Evolutionary conservation across 2,329 filamentous ascomycete species (phyloP), one percentile per base, ranked within the genome.

Genomic region (Leptographium procerum): DNA sequence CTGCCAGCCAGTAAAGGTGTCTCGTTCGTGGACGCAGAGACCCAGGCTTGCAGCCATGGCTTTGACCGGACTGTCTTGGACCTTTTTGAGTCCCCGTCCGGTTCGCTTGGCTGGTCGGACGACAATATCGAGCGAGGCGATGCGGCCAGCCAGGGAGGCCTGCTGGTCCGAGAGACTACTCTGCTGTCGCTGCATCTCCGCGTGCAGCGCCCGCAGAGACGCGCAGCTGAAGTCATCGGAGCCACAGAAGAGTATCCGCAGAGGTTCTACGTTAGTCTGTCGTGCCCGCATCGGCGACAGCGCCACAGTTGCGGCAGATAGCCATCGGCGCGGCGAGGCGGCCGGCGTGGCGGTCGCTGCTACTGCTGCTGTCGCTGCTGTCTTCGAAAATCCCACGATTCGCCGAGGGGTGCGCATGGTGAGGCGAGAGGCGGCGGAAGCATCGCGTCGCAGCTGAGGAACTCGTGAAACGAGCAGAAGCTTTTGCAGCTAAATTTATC

Each of bases 221-320:
- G 80, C 81, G 66, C 87, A 87, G 74, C 92, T 96, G 72, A 97
- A 96, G 2, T 85, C 79, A 70, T 99, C 94, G 3, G 92, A 94
- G 62, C 94, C 94, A 72, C 91, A 97, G 73, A 96, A 99, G 4
- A 99, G 80, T 57, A 99, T 90, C 36, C 85, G 81, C 34, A 99
- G 77, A 3, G 89, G 88, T 5, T 83, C 77, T 14, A 1, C 13
- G n/a, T 24, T 16, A 6, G 28, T 10, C 19, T n/a, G 45, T 16
- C n/a, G 4, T 19, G 19, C n/a, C n/a, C n/a, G 19, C 11, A 24
- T 9, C 47, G 24, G 4, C 22, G 47, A 28, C 26, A 19, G 29
- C 10, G 26, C 19, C 7, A n/a, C n/a, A n/a, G 52, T 7, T 36
- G 52, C 19, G 22, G 34, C 16, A 13, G 24, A 43, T 34, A 28